Evolutionary conservation across 495 filamentous ascomycete genomes (phyloP), one percentile per base, ranked within the genome.

Genomic region (Neurospora tetrasperma): DNA sequence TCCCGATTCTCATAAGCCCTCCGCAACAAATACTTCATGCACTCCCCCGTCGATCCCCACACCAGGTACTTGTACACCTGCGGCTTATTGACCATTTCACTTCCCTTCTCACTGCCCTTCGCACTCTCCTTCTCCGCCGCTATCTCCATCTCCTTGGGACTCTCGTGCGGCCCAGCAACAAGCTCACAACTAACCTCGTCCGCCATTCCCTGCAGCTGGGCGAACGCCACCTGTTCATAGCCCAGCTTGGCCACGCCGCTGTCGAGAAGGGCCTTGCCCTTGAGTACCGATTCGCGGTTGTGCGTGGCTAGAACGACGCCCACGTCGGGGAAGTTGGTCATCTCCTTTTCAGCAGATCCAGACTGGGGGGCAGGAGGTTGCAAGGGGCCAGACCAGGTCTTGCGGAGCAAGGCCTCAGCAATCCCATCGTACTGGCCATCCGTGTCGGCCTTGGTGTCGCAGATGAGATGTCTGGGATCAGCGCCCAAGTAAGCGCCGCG

Each of bases 161-260:
- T 85, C 82, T 86, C 87, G 73, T 35, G 54, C 6, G 54, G 27
- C 14, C 54, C 54, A 66, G 89, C 80, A 35, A 97, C 87, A 18
- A 98, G 83, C 77, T 93, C 91, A 74, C 92, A 92, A 81, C 90
- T 93, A 27, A 99, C 89, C 77, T 99, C 96, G 74, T 99, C 96
- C 18, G 96, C 96, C 96, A 98, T 98, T 27, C 96, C 96, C 85
- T 95, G 92, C 8, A 99, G 87, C 82, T 99, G 96, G 7, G 92
- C 95, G 81, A 94, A 97, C 39, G 89, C 89, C 18, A 97, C 84
- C 31, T 92, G 87, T 10, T 86, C 84, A 43, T 87, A 85, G 1
- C 82, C 82, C 18, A 71, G 69, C 12, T 76, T 74, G 27, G 76
- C 74, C 31, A 9, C 20, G 48, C 7, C 68, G 41, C 46, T 74